A percentile compares a stretch with the other conserved stretches of the same genome.
These are phyloP conservation scores for Rhizomucor pusillus DNA, from an alignment of 371 early-diverging fungal species.

Conservation along the genomic window DNA sequence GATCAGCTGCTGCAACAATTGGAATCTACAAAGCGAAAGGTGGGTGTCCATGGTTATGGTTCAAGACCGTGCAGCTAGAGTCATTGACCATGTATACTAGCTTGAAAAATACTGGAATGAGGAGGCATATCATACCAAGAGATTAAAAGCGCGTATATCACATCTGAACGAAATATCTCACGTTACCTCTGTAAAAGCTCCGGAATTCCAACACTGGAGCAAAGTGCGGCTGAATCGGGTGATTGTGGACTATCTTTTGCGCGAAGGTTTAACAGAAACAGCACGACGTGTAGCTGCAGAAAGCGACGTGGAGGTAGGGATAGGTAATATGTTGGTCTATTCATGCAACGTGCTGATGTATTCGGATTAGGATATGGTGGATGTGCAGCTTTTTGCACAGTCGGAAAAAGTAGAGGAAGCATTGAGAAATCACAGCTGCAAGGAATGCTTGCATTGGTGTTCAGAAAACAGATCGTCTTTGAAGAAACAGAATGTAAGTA, in stretches of 20 bases:
- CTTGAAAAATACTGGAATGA: slow-evolving; percentile 78
- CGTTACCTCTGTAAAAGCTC: slow-evolving; percentile 59
- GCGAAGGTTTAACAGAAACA: slow-evolving; percentile 77
- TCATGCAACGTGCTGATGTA: neutral
- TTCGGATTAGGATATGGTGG: slow-evolving; percentile 73
- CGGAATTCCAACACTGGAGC: slow-evolving; percentile 79
- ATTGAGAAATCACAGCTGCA: slow-evolving; percentile 69
- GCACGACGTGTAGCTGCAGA: slow-evolving; percentile 69
- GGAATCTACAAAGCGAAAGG: slow-evolving; percentile 72
- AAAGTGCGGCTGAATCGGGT: slow-evolving; percentile 80
- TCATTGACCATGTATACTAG: slow-evolving; percentile 24
- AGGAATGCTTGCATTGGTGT: slow-evolving; percentile 91
- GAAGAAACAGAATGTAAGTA: slow-evolving; percentile 59
- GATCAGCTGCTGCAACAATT: slow-evolving; percentile 67
- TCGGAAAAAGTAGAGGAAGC: slow-evolving; percentile 78
- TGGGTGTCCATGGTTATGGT: no score
- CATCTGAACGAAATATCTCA: slow-evolving; percentile 71
- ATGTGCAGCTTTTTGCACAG: slow-evolving; percentile 84
- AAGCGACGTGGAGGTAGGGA: slow-evolving; percentile 62
- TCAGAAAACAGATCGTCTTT: slow-evolving; percentile 83
- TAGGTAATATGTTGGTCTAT: neutral
- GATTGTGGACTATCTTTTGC: slow-evolving; percentile 90
- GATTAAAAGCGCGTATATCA: slow-evolving; percentile 70
- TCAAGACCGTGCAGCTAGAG: no score
- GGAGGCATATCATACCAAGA: slow-evolving; percentile 60